Percentiles rank a stretch among this genome's conserved stretches.
Evolutionary conservation across 2,329 filamentous ascomycete genomes (phyloP).

Genomic region (Fusarium newnesense): DNA sequence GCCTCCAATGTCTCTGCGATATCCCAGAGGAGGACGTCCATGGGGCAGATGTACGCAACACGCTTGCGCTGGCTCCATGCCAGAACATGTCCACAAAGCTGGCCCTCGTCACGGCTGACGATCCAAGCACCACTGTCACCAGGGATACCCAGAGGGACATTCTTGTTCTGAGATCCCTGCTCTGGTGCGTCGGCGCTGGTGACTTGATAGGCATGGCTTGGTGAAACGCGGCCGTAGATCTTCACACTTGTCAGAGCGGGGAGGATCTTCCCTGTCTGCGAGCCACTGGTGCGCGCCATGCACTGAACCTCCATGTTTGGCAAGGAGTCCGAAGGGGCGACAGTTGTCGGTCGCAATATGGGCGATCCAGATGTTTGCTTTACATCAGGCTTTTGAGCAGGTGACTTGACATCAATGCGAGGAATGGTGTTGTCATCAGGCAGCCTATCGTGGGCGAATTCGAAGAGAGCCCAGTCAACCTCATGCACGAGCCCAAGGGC

Average conservation of each 20-base stretch:
- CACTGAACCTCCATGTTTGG: slow-evolving; percentile 86
- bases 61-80: slow-evolving; percentile 85
- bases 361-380: slow-evolving; percentile 44
- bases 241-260: slow-evolving; percentile 85
- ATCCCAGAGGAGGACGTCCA: slow-evolving; percentile 89
- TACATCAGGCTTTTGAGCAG: slow-evolving; percentile 11
- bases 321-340: slow-evolving; percentile 69
- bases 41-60: slow-evolving; percentile 92
- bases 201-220: slow-evolving; percentile 76
- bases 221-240: slow-evolving; percentile 83
- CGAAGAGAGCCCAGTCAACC: slow-evolving; percentile 94
- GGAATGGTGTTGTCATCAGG: slow-evolving; percentile 79
- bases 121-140: slow-evolving; percentile 96
- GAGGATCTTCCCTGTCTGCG: slow-evolving; percentile 82
- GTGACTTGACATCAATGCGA: slow-evolving; percentile 25
- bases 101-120: slow-evolving; percentile 80
- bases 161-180: slow-evolving; percentile 31
- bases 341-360: slow-evolving; percentile 63
- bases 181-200: slow-evolving; percentile 51
- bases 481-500: slow-evolving; percentile 82
- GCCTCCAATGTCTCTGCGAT: slow-evolving; percentile 83
- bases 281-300: slow-evolving; percentile 85
- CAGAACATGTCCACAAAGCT: slow-evolving; percentile 88
- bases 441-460: slow-evolving; percentile 76
- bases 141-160: slow-evolving; percentile 70